Evolutionary conservation across 1,139 yeast genomes (phyloP), one percentile per base, ranked within the genome.

Genomic region (Magnusiomyces tetraspermus): DNA sequence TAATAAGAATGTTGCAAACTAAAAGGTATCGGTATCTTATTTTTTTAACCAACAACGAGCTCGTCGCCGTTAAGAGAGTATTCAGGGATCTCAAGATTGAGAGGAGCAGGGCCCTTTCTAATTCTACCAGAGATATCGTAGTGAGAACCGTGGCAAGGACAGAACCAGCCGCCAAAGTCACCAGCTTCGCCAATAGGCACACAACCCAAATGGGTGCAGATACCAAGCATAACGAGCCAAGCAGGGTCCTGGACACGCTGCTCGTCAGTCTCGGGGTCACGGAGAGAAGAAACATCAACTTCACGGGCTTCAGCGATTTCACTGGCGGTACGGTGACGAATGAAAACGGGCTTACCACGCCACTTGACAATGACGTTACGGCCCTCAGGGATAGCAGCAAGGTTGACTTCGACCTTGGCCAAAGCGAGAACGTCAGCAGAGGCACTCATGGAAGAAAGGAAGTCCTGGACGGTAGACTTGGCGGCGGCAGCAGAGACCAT

Each of bases 121-220:
- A 94, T 92, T 84, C 99, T 92, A 73, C 99, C 99, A 60, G 97
- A 72, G 76, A 94, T 94, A 77, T 94, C 98, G 76, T 94, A 94
- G 75, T 94, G 98, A 71, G 98, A 92, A 81, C 98, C 99, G 79
- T 94, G 99, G 78, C 98, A 94, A 62, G 99, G 99, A 76, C 99
- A 94, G 92, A 94, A 94, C 98, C 98, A 94, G 70, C 98, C 98
- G 72, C 97, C 97, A 67, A 82, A 94, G 74, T 94, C 99, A 76
- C 99, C 99, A 60, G 97, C 86, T 77, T 94, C 98, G 71, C 99
- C 98, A 69, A 94, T 94, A 63, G 99, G 99, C 60, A 94, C 99
- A 85, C 99, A 94, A 73, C 99, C 99, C 78, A 94, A 83, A 73
- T 94, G 99, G 64, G 99, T 94, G 80, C 98, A 92, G 72, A 94